A percentile compares a stretch with the other conserved stretches of the same genome.
Evolutionary conservation across 83 land plant genomes (phyloP).

Genomic region (Picea abies): DNA sequence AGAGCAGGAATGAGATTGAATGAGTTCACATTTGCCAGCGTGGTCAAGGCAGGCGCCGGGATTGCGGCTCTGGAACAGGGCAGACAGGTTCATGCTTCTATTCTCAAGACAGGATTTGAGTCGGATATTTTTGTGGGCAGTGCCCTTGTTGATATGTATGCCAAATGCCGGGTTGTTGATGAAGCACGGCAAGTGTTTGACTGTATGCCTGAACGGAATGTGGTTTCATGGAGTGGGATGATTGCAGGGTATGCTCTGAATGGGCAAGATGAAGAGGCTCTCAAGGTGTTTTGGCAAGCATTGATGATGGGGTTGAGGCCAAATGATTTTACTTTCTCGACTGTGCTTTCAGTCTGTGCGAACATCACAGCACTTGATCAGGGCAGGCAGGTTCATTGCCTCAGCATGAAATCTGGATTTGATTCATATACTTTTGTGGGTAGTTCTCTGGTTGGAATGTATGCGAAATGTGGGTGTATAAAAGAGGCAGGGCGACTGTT

Average conservation of each 20-base stretch:
- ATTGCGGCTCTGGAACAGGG: conserved; percentile 23
- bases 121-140: conserved; percentile 40
- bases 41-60: conserved; percentile 1
- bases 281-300: conserved; percentile 38
- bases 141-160: conserved; percentile 63
- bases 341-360: conserved; percentile 62
- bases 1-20: conserved; percentile 9
- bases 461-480: conserved; percentile 55
- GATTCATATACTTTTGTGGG: conserved; percentile 58
- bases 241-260: conserved; percentile 59
- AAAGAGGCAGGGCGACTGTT: conserved; percentile 55
- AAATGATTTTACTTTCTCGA: conserved; percentile 56
- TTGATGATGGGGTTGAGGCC: conserved; percentile 35
- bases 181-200: conserved; percentile 56
- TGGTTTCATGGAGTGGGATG: conserved; percentile 64
- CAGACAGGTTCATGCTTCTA: conserved; percentile 47
- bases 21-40: conserved; percentile 9
- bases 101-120: conserved; percentile 29
- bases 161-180: conserved; percentile 53
- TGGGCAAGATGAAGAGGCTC: conserved; percentile 52
- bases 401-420: conserved; percentile 47
- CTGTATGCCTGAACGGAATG: conserved; percentile 62
- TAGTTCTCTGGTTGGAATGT: conserved; percentile 68
- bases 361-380: conserved; percentile 26
- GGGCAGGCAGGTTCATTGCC: conserved; percentile 53